phyloP scores from a whole-genome alignment of 2,329 filamentous ascomycete species.

The Pseudopyricularia cyperi region DNA sequence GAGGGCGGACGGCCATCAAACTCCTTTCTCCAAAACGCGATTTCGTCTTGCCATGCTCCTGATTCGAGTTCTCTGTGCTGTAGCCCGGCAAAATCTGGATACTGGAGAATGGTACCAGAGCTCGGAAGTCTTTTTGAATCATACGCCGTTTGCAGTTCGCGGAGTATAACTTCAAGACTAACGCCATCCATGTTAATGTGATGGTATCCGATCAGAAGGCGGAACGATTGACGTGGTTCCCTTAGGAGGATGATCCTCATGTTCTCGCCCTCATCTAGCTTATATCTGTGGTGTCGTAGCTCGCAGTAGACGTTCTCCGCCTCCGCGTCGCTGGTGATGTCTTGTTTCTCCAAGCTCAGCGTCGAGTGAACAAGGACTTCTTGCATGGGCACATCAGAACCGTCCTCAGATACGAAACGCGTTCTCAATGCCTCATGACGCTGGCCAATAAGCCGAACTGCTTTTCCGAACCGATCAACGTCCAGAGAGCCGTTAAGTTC shows the following conservation, averaged over 20 bases:
- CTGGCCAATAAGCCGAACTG: conserved; percentile 16
- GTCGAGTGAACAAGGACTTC: conserved; percentile 5
- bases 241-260: conserved; percentile 21
- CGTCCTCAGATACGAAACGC: conserved; percentile 16
- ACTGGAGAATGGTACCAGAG: conserved; percentile 18
- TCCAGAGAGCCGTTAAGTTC: conserved; percentile 18
- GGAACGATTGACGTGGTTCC: conserved; percentile 17
- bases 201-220: conserved; percentile 29
- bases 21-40: conserved; percentile 6
- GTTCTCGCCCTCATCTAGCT: conserved; percentile 21
- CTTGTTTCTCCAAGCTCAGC: conserved; percentile 8
- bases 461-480: conserved; percentile 15
- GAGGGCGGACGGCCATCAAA: background rate
- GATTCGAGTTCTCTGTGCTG: conserved; percentile 16
- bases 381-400: conserved; percentile 6
- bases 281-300: conserved; percentile 17
- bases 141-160: conserved; percentile 30
- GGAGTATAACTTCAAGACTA: conserved; percentile 27
- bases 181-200: conserved; percentile 38
- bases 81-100: conserved; percentile 18
- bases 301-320: background rate
- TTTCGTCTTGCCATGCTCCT: conserved; percentile 7
- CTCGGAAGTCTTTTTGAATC: conserved; percentile 4
- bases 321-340: conserved; percentile 17
- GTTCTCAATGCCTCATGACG: conserved; percentile 21